phyloP scores from a whole-genome alignment of 2,329 filamentous ascomycete genomes.

The Cladosporium sphaerospermum region DNA sequence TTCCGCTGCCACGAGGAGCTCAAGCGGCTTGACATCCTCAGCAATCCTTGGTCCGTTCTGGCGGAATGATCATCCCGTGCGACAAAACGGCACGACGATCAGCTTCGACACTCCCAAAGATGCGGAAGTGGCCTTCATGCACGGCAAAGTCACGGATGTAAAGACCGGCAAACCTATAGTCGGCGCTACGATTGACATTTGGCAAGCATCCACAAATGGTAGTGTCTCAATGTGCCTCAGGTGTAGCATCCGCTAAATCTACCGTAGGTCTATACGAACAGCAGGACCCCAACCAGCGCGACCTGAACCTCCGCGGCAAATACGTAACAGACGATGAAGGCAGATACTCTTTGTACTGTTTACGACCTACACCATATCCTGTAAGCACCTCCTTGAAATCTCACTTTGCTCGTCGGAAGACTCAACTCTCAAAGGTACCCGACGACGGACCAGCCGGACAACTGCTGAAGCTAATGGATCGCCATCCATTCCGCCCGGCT shows the following conservation, averaged over 20 bases:
- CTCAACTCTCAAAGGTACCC: conserved; percentile 31
- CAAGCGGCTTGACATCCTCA: conserved; percentile 51
- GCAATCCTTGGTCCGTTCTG: conserved; percentile 84
- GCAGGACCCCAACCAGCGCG: conserved; percentile 63
- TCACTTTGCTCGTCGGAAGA: no score
- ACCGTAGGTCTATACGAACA: conserved; percentile 53
- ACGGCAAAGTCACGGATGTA: conserved; percentile 55
- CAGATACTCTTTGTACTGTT: conserved; percentile 47
- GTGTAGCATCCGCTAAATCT: neutral
- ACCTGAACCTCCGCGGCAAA: conserved; percentile 67
- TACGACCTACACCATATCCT: conserved; percentile 43
- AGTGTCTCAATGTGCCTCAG: neutral
- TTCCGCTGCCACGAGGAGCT: neutral
- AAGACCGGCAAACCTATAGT: conserved; percentile 58
- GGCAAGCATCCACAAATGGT: conserved; percentile 69
- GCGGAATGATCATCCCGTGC: conserved; percentile 63
- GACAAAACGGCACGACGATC: conserved; percentile 63
- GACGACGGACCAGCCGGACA: conserved; percentile 53
- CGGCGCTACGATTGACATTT: conserved; percentile 66
- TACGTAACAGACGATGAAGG: conserved; percentile 63
- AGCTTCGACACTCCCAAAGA: conserved; percentile 41
- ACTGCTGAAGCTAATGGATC: conserved; percentile 52
- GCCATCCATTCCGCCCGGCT: conserved; percentile 57
- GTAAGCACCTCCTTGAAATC: conserved; percentile 14
- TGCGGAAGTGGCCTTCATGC: conserved; percentile 56